Percentiles rank a stretch among this genome's conserved stretches.
Conservation (phyloP, 148 eudicot species). For the Rhododendron mucronatum region DNA sequence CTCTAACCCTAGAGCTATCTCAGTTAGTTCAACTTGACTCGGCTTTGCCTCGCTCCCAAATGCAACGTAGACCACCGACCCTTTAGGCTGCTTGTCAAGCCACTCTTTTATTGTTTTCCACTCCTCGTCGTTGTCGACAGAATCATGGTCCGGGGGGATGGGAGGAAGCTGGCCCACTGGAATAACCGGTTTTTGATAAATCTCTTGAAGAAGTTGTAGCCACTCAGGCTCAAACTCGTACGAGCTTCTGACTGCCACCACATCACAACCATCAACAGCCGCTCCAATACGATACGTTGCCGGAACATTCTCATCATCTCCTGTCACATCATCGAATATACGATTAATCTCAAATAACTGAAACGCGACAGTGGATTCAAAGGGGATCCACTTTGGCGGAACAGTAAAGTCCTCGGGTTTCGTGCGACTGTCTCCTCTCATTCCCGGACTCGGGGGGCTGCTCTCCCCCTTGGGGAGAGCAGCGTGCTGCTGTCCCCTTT, state of each 20-base stretch:
- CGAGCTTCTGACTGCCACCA: background rate
- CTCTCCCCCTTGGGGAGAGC: no score
- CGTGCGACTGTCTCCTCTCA: background rate
- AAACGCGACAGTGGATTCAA: background rate
- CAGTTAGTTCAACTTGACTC: constrained; percentile 28
- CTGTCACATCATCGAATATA: background rate
- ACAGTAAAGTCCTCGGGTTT: background rate
- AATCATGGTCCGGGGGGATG: background rate
- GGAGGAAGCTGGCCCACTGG: constrained; percentile 29
- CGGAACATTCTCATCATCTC: background rate
- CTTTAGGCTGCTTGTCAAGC: constrained; percentile 28
- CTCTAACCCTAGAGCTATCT: constrained; percentile 43
- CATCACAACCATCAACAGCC: background rate
- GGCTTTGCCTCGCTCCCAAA: constrained; percentile 37
- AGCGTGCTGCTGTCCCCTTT: no score
- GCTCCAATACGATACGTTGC: background rate
- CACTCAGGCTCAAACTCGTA: constrained; percentile 10
- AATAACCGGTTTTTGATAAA: constrained; percentile 10
- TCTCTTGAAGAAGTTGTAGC: background rate
- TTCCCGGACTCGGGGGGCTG: no score
- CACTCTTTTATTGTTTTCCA: constrained; percentile 25
- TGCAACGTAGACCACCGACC: constrained; percentile 39
- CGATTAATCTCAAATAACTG: background rate
- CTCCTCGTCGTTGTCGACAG: constrained; percentile 4
- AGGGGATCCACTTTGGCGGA: constrained; percentile 8